These are phyloP conservation scores for Pittosporum tobira DNA, from an alignment of 129 eudicot genomes.

Conservation along the genomic window DNA sequence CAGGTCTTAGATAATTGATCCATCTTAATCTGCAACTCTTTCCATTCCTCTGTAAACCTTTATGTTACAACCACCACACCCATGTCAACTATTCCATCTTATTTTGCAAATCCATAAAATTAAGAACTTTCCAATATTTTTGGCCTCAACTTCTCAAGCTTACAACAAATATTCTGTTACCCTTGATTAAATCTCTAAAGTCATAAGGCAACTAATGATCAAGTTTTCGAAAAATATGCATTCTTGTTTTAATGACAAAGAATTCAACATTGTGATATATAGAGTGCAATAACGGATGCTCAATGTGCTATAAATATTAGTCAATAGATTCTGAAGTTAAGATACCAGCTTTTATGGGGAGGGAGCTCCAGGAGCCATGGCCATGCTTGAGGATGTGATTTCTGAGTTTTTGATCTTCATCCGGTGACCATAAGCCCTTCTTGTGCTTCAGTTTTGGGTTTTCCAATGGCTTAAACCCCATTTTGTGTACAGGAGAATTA, in stretches of 20 bases:
- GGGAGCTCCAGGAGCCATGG: slow-evolving; percentile 78
- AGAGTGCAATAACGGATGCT: no score
- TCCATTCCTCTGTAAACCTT: slow-evolving; percentile 78
- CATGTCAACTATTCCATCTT: slow-evolving; percentile 15
- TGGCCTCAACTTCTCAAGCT: neutral
- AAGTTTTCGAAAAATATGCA: neutral
- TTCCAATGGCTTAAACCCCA: slow-evolving; percentile 37
- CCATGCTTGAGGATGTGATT: slow-evolving; percentile 57
- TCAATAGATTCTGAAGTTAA: neutral
- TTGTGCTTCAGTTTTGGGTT: slow-evolving; percentile 50
- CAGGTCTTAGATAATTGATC: slow-evolving; percentile 78
- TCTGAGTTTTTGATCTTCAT: slow-evolving; percentile 71
- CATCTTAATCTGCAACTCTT: slow-evolving; percentile 93
- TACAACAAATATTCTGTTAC: no score
- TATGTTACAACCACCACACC: slow-evolving; percentile 4
- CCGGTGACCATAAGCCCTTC: slow-evolving; percentile 89
- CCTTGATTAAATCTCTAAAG: neutral
- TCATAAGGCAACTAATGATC: neutral
- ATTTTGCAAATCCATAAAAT: no score
- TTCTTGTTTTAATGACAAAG: neutral
- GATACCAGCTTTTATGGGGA: slow-evolving; percentile 64
- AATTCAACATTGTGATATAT: neutral
- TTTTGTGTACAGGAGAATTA: slow-evolving; percentile 5
- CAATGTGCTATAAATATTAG: no score
- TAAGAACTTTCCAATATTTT: neutral